Conservation (phyloP, 768 basidiomycete species). For the Termitomyces eurrhizus region DNA sequence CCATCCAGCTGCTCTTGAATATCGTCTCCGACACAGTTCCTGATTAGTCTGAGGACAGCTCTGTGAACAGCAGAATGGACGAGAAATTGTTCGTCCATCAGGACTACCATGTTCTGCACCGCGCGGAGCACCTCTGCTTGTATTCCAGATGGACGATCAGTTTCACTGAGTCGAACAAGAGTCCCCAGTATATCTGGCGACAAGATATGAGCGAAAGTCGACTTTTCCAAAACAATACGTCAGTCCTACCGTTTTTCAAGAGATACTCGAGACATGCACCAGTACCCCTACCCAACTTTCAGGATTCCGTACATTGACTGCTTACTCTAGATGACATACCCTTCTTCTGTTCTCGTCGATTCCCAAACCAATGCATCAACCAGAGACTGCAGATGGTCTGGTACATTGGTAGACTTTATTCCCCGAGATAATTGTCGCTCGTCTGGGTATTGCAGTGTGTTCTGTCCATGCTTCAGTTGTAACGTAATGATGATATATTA, state of each 20-base stretch:
- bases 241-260: conserved; percentile 73
- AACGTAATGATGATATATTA: neutral
- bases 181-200: conserved; percentile 72
- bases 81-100: conserved; percentile 90
- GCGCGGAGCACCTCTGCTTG: conserved; percentile 85
- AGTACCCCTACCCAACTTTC: conserved; percentile 54
- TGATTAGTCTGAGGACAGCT: conserved; percentile 78
- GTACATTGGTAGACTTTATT: conserved; percentile 79
- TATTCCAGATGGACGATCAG: conserved; percentile 84
- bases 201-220: neutral
- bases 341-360: conserved; percentile 79
- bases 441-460: conserved; percentile 82
- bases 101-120: conserved; percentile 87
- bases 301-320: conserved; percentile 4
- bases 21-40: conserved; percentile 91
- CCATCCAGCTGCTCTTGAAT: conserved; percentile 86
- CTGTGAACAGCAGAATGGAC: conserved; percentile 89
- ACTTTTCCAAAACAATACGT: conserved; percentile 78
- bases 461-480: conserved; percentile 37
- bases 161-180: conserved; percentile 82
- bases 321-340: conserved; percentile 47
- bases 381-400: conserved; percentile 69
- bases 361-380: conserved; percentile 87
- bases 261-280: conserved; percentile 91
- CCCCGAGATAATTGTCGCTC: conserved; percentile 84